These are phyloP conservation scores for Penicillium longicatenatum DNA, from an alignment of 495 filamentous ascomycete genomes.

Conservation along the genomic window DNA sequence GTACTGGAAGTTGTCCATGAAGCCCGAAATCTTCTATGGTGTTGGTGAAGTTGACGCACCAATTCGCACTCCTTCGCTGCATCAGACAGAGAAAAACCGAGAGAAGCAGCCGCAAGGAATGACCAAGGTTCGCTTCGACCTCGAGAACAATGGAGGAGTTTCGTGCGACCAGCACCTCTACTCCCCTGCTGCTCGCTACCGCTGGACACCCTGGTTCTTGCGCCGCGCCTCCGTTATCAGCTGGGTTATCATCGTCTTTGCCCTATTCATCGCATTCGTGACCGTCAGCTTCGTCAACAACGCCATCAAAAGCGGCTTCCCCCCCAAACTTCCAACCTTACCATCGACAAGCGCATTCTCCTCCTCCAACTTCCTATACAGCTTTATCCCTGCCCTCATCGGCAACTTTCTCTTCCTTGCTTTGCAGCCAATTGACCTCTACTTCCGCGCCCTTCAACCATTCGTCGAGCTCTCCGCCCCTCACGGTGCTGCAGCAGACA, in stretches of 20 bases:
- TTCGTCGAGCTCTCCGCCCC: constrained; percentile 64
- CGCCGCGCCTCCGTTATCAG: constrained; percentile 61
- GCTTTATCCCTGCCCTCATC: constrained; percentile 76
- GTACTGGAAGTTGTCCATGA: constrained; percentile 74
- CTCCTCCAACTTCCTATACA: constrained; percentile 83
- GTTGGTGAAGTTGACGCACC: constrained; percentile 62
- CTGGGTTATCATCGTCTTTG: constrained; percentile 62
- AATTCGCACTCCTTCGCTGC: constrained; percentile 57
- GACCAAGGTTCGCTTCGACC: constrained; percentile 40
- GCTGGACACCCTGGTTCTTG: constrained; percentile 80
- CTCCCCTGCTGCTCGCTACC: constrained; percentile 54
- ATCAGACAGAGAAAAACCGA: constrained; percentile 35
- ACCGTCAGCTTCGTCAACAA: constrained; percentile 75
- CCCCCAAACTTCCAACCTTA: constrained; percentile 61
- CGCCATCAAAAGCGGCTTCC: constrained; percentile 67
- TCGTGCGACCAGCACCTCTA: constrained; percentile 45
- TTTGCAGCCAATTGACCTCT: constrained; percentile 75
- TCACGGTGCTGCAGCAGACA: constrained; percentile 64
- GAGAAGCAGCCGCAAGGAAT: constrained; percentile 36
- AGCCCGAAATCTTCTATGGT: constrained; percentile 63
- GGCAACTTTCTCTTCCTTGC: constrained; percentile 75
- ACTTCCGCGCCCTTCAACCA: constrained; percentile 72
- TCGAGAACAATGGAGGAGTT: constrained; percentile 46
- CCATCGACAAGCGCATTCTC: constrained; percentile 71
- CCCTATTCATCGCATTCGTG: constrained; percentile 72